Base-by-base conservation (phyloP, 306 rosid genomes). In the Alnus glutinosa region DNA sequence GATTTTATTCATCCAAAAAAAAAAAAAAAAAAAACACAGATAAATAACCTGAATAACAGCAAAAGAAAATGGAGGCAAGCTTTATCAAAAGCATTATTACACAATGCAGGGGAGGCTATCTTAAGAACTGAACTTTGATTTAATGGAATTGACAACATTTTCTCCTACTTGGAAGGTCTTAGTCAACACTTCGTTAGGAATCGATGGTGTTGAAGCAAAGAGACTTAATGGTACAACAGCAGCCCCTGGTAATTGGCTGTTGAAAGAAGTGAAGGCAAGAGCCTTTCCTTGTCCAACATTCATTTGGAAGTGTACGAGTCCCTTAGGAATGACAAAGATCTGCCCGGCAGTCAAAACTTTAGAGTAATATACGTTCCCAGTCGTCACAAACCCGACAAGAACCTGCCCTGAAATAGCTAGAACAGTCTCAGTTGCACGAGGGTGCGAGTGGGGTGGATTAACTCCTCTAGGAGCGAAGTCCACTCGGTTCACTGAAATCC, bases 341-440 rank as follows among this genome's bases (percentile, higher is more conserved):
- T 42, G 8, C 0, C 46, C 46, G 7, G 46, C 46, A 4, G 46
- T 42, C 46, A 42, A 42, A 42, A 42, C 46, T 42, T 42, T 42
- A 0, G 7, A 5, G 46, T 4, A 42, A 87, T 54, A 84, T 73
- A 81, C 86, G 16, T 78, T 81, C 32, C 32, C 42, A 7, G 90
- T 84, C 14, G 90, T 66, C 61, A 87, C 83, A 75, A 87, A 82
- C 55, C 88, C 88, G 36, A 87, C 88, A 62, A 80, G 87, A 16
- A 0, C 7, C 7, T 42, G 46, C 7, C 46, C 46, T 42, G 46
- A 42, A 42, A 5, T 5, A 8, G 5, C 7, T 8, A 42, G 46
- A 42, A 4, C 46, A 42, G 46, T 5, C 46, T 42, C 46, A 4
- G 46, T 59, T 2, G 88, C 82, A 23, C 78, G 84, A 51, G 86